A percentile compares a stretch with the other conserved stretches of the same genome.
Conservation (phyloP, 1,284 basidiomycete genomes). For the Golubevia sp. region DNA sequence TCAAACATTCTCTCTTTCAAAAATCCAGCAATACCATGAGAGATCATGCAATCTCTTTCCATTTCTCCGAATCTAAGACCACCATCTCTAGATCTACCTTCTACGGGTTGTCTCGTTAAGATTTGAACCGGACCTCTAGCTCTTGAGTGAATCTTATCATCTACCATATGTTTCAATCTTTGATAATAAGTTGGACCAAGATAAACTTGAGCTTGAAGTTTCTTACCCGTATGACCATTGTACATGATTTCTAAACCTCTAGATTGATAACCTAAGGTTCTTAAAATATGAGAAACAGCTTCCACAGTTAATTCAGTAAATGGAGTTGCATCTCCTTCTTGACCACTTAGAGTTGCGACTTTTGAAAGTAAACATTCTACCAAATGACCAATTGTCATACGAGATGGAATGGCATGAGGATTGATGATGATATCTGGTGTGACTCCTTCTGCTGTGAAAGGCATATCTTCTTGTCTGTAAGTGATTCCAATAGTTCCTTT, state of each 20-base stretch:
- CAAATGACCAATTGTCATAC: constrained; percentile 99
- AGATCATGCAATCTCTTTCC: constrained; percentile 99
- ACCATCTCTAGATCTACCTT: constrained; percentile 97
- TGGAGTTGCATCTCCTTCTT: constrained; percentile 96
- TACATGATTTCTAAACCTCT: constrained; percentile 97
- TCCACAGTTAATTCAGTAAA: constrained; percentile 98
- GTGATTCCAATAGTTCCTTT: constrained; percentile 99
- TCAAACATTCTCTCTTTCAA: constrained; percentile 60
- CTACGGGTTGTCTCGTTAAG: constrained; percentile 96
- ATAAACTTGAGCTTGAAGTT: constrained; percentile 96
- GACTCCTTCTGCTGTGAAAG: constrained; percentile 94
- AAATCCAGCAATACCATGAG: constrained; percentile 97
- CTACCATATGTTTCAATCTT: constrained; percentile 99
- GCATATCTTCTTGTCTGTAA: constrained; percentile 99
- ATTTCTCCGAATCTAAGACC: constrained; percentile 99
- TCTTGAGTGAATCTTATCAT: constrained; percentile 98
- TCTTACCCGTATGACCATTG: constrained; percentile 95
- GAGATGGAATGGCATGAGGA: constrained; percentile 98
- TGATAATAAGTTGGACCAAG: constrained; percentile 99
- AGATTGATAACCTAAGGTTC: constrained; percentile 69
- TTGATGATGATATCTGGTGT: constrained; percentile 98
- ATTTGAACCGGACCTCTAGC: constrained; percentile 98
- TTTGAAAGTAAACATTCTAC: constrained; percentile 97
- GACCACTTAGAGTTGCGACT: constrained; percentile 91
- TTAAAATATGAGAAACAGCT: constrained; percentile 64